These are phyloP conservation scores for Podila epicladia DNA, from an alignment of 192 early-diverging fungal species.

Conservation along the genomic window DNA sequence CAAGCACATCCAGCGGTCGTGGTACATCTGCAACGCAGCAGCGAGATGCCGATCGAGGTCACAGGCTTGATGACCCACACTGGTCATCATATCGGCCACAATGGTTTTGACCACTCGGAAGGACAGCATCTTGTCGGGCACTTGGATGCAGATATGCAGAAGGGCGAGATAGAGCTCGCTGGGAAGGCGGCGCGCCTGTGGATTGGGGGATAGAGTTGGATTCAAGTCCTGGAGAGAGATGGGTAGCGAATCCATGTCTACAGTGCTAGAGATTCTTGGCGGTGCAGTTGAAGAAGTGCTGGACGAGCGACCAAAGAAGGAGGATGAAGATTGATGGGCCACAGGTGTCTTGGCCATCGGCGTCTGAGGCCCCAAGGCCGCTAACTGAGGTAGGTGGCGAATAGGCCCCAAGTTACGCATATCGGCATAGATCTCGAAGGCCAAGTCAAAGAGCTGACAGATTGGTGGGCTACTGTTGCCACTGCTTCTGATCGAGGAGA, in stretches of 20 bases:
- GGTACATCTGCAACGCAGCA: slow-evolving; percentile 28
- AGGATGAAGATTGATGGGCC: background rate
- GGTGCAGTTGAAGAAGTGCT: background rate
- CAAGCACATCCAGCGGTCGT: slow-evolving; percentile 30
- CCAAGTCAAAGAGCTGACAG: slow-evolving; percentile 25
- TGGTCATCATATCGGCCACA: slow-evolving; percentile 23
- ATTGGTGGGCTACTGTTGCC: background rate
- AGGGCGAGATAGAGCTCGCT: slow-evolving; percentile 36
- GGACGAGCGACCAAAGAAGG: slow-evolving; percentile 2
- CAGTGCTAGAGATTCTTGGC: background rate
- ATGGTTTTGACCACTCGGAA: slow-evolving; percentile 31
- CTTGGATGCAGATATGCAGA: slow-evolving; percentile 32
- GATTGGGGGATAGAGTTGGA: slow-evolving; percentile 3
- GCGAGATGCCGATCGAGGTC: slow-evolving; percentile 30
- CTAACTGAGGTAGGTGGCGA: slow-evolving; percentile 14
- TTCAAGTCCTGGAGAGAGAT: slow-evolving; percentile 28
- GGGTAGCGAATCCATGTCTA: background rate
- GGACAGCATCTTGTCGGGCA: background rate
- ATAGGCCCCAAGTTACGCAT: slow-evolving; percentile 32
- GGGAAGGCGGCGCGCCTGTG: slow-evolving; percentile 21
- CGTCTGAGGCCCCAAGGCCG: background rate
- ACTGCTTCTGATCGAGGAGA: background rate
- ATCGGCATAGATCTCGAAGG: slow-evolving; percentile 36
- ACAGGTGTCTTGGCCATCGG: background rate
- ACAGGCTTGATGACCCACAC: slow-evolving; percentile 14